These are phyloP conservation scores for Ganoderma boninense DNA, from an alignment of 1,284 basidiomycete species.

Conservation along the genomic window DNA sequence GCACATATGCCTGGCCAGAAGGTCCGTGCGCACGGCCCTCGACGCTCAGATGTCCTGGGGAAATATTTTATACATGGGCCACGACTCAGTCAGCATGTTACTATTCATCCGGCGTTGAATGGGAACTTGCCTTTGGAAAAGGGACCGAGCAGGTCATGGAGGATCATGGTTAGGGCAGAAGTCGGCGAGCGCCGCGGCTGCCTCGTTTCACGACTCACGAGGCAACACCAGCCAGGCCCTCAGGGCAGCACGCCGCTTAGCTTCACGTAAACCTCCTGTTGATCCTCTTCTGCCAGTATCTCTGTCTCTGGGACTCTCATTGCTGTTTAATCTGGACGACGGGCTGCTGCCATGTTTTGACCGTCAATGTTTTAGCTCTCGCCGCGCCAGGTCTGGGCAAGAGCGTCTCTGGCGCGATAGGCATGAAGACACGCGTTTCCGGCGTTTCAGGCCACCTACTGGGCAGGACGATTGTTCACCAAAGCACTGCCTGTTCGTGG, in stretches of 20 bases:
- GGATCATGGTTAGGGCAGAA: background rate
- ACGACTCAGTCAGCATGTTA: background rate
- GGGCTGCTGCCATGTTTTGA: background rate
- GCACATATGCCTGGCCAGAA: no score
- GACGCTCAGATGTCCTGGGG: no score
- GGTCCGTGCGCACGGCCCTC: background rate
- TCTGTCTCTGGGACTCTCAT: background rate
- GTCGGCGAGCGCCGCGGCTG: background rate
- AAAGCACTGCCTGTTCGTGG: slow-evolving; percentile 4
- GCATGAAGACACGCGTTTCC: slow-evolving; percentile 10
- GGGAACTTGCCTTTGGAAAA: background rate
- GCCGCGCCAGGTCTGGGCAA: slow-evolving; percentile 4
- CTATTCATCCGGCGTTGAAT: background rate
- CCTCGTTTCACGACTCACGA: slow-evolving; percentile 4
- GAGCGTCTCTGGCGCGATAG: slow-evolving; percentile 3
- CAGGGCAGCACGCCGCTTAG: slow-evolving; percentile 3
- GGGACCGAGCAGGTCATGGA: background rate
- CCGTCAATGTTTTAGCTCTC: background rate
- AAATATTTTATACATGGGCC: no score
- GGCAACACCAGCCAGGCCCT: slow-evolving; percentile 5
- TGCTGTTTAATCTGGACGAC: background rate
- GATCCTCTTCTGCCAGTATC: background rate
- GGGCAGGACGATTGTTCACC: slow-evolving; percentile 3
- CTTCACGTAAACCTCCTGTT: slow-evolving; percentile 9
- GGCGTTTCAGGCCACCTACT: background rate